Base-by-base conservation (phyloP, 1,284 basidiomycete species). In the Ganoderma leucocontextum region DNA sequence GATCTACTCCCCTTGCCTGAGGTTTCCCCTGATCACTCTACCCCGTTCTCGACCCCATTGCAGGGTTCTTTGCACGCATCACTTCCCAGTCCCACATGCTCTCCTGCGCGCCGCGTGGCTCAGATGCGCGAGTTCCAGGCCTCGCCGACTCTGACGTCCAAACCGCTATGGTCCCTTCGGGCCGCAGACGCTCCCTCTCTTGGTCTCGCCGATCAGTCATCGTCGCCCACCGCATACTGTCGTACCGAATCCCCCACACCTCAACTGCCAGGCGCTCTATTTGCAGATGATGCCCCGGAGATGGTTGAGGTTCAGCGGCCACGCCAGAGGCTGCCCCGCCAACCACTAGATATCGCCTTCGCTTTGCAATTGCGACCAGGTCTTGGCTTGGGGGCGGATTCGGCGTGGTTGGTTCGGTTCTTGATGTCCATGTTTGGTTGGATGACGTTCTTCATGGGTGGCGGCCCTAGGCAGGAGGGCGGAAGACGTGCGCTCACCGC, bases 401-500 rank as follows among this genome's bases (percentile, higher is more conserved):
- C 90, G 12, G 91, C 91, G 41, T 93, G 91, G 91, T 85, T 92
- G 81, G 89, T 93, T 60, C 81, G 90, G 66, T 92, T 92, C 77
- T 77, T 93, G 78, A 91, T 93, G 89, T 83, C 89, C 33, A 85
- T 92, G 78, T 93, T 91, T 77, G 92, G 91, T 15, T 93, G 92
- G 92, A 84, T 93, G 74, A 84, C 87, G 38, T 82, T 90, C 52
- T 70, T 83, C 29, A 74, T 83, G 15, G 78, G 80, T 10, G 80
- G 81, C 17, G 67, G 73, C 17, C 60, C 59, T 41, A 29, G 67
- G 47, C 57, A 62, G 35, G 68, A 68, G 62, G 63, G 44, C 22
- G 58, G 38, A 25, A 68, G 65, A 33, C 71, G 69, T 36, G 61
- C 70, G 36, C 66, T 70, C 36, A 69, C 67, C 9, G 64, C 68